phyloP scores from a whole-genome alignment of 1,284 basidiomycete species.

The Ceratobasidium papillatum region DNA sequence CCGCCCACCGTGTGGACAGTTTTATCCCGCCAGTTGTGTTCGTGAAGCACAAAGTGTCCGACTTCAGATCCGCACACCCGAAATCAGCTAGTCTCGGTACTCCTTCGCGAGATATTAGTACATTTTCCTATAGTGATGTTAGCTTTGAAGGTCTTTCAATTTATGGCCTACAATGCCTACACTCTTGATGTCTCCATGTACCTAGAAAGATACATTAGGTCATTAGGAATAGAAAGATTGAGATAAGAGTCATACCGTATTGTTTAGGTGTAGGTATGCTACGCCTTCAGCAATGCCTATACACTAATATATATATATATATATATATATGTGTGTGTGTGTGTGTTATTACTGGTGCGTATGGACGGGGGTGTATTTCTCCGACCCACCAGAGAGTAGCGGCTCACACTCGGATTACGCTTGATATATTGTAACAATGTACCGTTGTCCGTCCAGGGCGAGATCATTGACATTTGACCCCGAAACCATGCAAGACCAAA shows the following conservation, averaged over 20 bases:
- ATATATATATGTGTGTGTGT: background rate
- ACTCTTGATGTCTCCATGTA: background rate
- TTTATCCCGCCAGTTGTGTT: background rate
- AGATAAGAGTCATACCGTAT: background rate
- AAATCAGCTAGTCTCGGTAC: background rate
- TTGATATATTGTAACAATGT: background rate
- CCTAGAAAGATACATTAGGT: background rate
- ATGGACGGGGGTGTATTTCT: too few species aligned
- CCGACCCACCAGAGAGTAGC: background rate
- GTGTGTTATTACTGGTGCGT: background rate
- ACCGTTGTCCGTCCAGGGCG: slow-evolving; percentile 8
- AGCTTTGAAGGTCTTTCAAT: background rate
- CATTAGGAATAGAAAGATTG: background rate
- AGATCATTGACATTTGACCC: slow-evolving; percentile 1
- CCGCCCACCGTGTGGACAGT: background rate
- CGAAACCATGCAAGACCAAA: background rate
- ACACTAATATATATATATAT: background rate
- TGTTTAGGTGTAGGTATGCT: background rate
- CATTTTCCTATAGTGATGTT: background rate
- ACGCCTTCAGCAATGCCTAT: background rate
- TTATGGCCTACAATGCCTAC: background rate
- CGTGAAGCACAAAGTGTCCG: background rate
- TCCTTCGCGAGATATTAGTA: background rate
- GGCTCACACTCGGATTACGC: background rate
- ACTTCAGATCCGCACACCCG: background rate